A percentile compares a stretch with the other conserved stretches of the same genome.
phyloP scores from a whole-genome alignment of 176 grass and related monocot genomes.

The Poa annua region DNA sequence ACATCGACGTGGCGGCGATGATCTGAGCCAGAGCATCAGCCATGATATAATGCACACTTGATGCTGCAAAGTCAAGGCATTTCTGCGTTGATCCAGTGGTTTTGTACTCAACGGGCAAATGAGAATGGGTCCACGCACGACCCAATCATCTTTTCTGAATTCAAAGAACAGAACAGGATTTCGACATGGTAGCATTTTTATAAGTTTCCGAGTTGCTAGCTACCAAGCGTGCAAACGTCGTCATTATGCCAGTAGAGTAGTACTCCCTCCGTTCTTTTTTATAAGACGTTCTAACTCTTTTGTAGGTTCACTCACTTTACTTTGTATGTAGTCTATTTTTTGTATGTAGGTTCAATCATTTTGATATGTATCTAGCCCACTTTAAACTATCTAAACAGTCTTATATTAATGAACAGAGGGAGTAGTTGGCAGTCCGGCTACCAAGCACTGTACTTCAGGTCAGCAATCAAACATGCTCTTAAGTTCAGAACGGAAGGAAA shows the following conservation, averaged over 20 bases:
- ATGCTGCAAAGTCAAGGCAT: slow-evolving; percentile 8
- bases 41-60: background rate
- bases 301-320: too few relatives aligned
- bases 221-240: slow-evolving; percentile 37
- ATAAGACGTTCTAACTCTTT: too few relatives aligned
- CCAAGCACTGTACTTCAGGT: background rate
- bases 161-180: background rate
- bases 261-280: too few relatives aligned
- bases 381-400: too few relatives aligned
- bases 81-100: background rate
- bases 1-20: background rate
- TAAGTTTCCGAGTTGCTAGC: background rate
- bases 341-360: too few relatives aligned
- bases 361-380: too few relatives aligned
- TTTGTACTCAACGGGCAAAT: slow-evolving; percentile 9
- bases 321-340: too few relatives aligned
- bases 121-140: background rate
- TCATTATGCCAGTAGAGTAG: slow-evolving; percentile 2
- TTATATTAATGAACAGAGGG: too few relatives aligned
- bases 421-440: background rate
- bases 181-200: background rate
- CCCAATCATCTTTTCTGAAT: background rate
- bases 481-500: background rate
- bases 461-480: background rate
- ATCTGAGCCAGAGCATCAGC: background rate